phyloP scores from a whole-genome alignment of 441 rosid genomes.

The Aleurites moluccanus region DNA sequence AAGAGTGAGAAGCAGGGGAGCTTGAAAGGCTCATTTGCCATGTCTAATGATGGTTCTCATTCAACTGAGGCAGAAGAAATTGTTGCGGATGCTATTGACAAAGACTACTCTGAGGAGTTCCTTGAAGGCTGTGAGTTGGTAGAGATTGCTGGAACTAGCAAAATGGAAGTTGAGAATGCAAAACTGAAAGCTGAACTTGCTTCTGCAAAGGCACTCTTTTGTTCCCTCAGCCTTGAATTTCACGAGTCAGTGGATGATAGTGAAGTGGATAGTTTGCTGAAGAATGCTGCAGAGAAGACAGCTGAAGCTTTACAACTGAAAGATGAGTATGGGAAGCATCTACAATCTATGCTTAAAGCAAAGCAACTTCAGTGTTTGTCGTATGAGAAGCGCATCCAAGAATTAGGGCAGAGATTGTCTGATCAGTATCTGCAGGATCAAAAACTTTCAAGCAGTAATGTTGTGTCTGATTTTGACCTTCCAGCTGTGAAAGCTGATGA shows the following conservation, averaged over 20 bases:
- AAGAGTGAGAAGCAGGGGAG: slow-evolving; percentile 52
- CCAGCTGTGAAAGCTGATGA: slow-evolving; percentile 37
- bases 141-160: slow-evolving; percentile 97
- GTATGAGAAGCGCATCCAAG: slow-evolving; percentile 93
- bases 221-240: slow-evolving; percentile 64
- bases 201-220: slow-evolving; percentile 79
- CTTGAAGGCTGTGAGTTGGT: slow-evolving; percentile 64
- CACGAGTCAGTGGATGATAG: slow-evolving; percentile 68
- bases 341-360: slow-evolving; percentile 66
- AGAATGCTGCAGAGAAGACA: slow-evolving; percentile 83
- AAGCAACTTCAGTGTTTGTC: slow-evolving; percentile 78
- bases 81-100: slow-evolving; percentile 40
- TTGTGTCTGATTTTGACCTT: slow-evolving; percentile 45
- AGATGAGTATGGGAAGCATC: slow-evolving; percentile 78
- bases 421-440: slow-evolving; percentile 66
- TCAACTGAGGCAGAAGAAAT: slow-evolving; percentile 59
- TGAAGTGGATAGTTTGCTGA: slow-evolving; percentile 53
- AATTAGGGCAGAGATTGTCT: slow-evolving; percentile 83
- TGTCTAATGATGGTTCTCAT: slow-evolving; percentile 65
- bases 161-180: slow-evolving; percentile 96
- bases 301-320: slow-evolving; percentile 82
- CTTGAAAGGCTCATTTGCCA: slow-evolving; percentile 57
- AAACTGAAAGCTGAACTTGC: slow-evolving; percentile 98
- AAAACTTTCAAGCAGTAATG: slow-evolving; percentile 48
- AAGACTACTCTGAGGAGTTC: slow-evolving; percentile 52